These are phyloP conservation scores for Begonia loranthoides DNA, from an alignment of 306 rosid genomes.

Conservation along the genomic window DNA sequence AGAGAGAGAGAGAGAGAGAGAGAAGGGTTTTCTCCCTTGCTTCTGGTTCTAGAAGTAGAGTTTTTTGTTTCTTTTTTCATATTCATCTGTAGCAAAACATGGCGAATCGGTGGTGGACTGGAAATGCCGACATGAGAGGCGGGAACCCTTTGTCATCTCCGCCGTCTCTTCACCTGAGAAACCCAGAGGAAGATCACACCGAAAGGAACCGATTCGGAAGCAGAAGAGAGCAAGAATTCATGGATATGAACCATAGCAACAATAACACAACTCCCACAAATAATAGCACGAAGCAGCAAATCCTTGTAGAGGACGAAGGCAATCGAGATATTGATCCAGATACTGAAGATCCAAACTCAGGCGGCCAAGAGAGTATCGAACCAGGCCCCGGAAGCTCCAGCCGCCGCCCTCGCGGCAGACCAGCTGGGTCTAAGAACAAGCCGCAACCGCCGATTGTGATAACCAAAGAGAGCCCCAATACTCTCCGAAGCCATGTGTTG, in stretches of 20 bases:
- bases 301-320: slow-evolving; percentile 19
- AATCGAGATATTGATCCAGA: slow-evolving; percentile 19
- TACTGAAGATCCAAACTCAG: slow-evolving; percentile 19
- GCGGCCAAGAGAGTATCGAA: slow-evolving; percentile 20
- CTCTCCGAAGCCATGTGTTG: slow-evolving; percentile 62
- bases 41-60: too few species aligned
- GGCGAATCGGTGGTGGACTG: slow-evolving; percentile 87
- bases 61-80: background rate
- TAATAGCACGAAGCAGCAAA: slow-evolving; percentile 17
- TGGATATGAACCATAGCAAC: slow-evolving; percentile 15
- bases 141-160: slow-evolving; percentile 33
- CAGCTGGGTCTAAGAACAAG: slow-evolving; percentile 78
- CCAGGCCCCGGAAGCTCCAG: slow-evolving; percentile 23
- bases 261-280: slow-evolving; percentile 16
- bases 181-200: slow-evolving; percentile 23
- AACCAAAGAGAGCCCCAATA: slow-evolving; percentile 58
- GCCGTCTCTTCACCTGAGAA: slow-evolving; percentile 38
- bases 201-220: slow-evolving; percentile 6
- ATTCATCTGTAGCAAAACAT: slow-evolving; percentile 7
- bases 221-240: slow-evolving; percentile 33
- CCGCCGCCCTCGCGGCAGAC: slow-evolving; percentile 72
- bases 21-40: too few species aligned
- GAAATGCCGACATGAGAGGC: slow-evolving; percentile 41
- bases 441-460: slow-evolving; percentile 56
- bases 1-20: too few species aligned